A percentile compares a stretch with the other conserved stretches of the same genome.
phyloP scores from a whole-genome alignment of 1,284 basidiomycete species.

The Leccinum cinnamomeum region DNA sequence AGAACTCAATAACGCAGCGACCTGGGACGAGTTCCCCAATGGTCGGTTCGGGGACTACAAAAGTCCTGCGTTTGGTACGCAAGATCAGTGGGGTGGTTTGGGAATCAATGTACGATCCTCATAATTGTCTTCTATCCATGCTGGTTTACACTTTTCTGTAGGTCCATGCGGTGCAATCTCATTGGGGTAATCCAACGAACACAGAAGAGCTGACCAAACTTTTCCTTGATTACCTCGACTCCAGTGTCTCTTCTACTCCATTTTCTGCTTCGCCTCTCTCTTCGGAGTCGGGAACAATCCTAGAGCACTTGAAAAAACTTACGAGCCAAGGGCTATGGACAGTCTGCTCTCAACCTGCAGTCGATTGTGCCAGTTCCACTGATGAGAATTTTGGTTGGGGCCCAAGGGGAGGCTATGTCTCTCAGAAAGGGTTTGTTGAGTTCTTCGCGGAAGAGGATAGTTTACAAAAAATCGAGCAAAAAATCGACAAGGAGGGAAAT shows the following conservation, averaged over 20 bases:
- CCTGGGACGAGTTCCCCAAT: conserved; percentile 99
- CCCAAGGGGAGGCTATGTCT: conserved; percentile 88
- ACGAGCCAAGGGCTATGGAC: conserved; percentile 89
- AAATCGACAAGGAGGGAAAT: conserved; percentile 53
- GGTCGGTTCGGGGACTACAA: conserved; percentile 98
- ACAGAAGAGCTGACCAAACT: conserved; percentile 73
- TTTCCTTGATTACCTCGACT: conserved; percentile 80
- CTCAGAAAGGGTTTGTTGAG: conserved; percentile 98
- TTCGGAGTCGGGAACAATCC: conserved; percentile 81
- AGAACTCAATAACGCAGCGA: conserved; percentile 70
- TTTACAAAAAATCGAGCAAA: conserved; percentile 63
- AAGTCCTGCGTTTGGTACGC: conserved; percentile 90
- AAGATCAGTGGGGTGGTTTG: conserved; percentile 70
- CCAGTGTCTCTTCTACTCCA: conserved; percentile 72
- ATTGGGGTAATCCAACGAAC: conserved; percentile 83
- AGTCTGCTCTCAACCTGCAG: conserved; percentile 93
- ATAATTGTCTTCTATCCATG: not conserved
- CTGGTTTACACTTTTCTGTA: conserved; percentile 29
- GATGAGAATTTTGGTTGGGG: conserved; percentile 91
- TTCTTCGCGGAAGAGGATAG: conserved; percentile 80
- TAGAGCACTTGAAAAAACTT: conserved; percentile 75
- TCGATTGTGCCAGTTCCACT: conserved; percentile 76
- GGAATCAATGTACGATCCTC: conserved; percentile 48
- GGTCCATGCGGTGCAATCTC: conserved; percentile 64
- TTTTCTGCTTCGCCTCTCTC: conserved; percentile 89